Percentiles rank a stretch among this genome's conserved stretches.
Conservation (phyloP, 1,284 basidiomycete genomes). For the Ganoderma lingzhi region DNA sequence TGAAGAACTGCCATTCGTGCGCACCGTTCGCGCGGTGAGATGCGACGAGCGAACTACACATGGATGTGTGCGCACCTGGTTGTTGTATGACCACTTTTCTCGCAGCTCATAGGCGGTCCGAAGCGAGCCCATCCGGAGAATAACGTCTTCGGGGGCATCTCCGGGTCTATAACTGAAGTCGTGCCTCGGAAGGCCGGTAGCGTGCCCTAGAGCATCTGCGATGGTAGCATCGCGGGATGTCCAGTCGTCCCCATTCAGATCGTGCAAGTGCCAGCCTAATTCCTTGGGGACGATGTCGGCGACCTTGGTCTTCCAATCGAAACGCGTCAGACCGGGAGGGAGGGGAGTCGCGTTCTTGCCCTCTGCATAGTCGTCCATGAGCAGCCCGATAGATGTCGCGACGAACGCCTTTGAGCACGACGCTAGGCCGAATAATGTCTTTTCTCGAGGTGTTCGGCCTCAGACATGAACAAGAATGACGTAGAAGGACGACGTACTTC, state of each 20-base stretch:
- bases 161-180: constrained; percentile 5
- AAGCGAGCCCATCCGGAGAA: constrained; percentile 44
- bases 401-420: constrained; percentile 55
- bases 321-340: constrained; percentile 19
- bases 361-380: constrained; percentile 35
- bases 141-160: constrained; percentile 28
- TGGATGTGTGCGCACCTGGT: constrained; percentile 40
- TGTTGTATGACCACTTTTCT: constrained; percentile 51
- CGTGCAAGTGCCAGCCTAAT: constrained; percentile 4
- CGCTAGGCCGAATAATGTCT: constrained; percentile 51
- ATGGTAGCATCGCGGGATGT: constrained; percentile 46
- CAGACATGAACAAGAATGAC: not conserved
- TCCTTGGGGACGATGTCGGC: constrained; percentile 46
- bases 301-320: constrained; percentile 46
- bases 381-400: constrained; percentile 41
- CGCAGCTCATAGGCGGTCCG: constrained; percentile 49
- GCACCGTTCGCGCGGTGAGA: not conserved
- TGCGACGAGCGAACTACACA: not conserved
- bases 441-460: not conserved
- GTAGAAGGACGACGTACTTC: constrained; percentile 34
- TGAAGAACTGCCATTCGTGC: constrained; percentile 21
- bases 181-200: constrained; percentile 29
- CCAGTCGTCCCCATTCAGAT: constrained; percentile 47
- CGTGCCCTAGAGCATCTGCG: constrained; percentile 40
- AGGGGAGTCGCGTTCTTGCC: constrained; percentile 33